Base-by-base conservation (phyloP, 495 filamentous ascomycete species). In the Penicillium lividum region DNA sequence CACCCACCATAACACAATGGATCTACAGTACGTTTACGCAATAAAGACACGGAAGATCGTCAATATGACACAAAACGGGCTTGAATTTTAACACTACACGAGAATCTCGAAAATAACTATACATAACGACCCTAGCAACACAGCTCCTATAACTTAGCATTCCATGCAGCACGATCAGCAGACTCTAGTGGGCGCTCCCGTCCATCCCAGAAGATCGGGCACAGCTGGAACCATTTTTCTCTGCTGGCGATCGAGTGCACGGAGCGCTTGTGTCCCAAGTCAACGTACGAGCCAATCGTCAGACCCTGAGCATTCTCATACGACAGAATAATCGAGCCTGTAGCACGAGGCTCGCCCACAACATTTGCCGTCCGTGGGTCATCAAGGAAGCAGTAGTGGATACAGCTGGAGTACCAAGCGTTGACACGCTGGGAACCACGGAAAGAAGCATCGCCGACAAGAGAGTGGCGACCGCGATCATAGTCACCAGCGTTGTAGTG, bases 301-400 rank as follows among this genome's bases (percentile, higher is more conserved):
- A 89, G 82, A 3, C 86, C 86, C 57, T 87, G 82, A 30, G 84
- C 78, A 55, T 85, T 80, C 59, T 89, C 86, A 68, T 88, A 88
- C 43, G 81, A 81, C 44, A 89, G 75, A 16, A 89, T 83, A 5
- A 78, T 84, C 28, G 68, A 72, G 55, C 81, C 83, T 9, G 80
- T 85, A 31, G 80, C 81, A 65, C 82, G 82, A 50, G 86, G 86
- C 76, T 89, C 86, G 30, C 86, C 86, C 2, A 89, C 85, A 2
- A 86, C 82, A 53, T 74, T 68, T 56, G 66, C 72, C 4, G 86
- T 89, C 30, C 86, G 82, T 59, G 84, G 82, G 58, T 89, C 86
- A 68, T 89, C 86, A 40, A 89, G 74, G 71, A 86, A 89, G 57
- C 84, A 75, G 65, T 86, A 89, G 66, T 89, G 86, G 71, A 89